Evolutionary conservation across 345 rosid species (phyloP).

Genomic region (Bruguiera parviflora): DNA sequence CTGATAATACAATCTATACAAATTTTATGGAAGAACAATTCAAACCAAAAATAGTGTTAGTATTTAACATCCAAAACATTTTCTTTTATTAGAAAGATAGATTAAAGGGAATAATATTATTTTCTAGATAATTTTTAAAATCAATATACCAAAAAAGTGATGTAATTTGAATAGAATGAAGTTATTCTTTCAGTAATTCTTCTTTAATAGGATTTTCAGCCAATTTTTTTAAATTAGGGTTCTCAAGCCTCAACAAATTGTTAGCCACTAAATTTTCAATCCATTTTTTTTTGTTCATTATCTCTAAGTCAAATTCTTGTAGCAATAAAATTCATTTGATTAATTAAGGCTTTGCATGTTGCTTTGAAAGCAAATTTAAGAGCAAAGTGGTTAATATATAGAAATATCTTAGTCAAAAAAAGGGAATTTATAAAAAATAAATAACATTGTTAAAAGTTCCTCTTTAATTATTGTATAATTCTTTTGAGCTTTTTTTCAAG

Average conservation of each 20-base stretch:
- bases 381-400: background rate
- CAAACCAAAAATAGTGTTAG: background rate
- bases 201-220: background rate
- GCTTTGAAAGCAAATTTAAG: background rate
- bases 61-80: background rate
- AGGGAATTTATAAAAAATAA: background rate
- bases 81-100: background rate
- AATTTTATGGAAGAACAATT: background rate
- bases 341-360: background rate
- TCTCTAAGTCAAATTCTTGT: background rate
- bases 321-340: background rate
- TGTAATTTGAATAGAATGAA: background rate
- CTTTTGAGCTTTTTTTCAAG: background rate
- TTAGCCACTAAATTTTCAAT: background rate
- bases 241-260: background rate
- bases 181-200: background rate
- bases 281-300: background rate
- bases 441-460: background rate
- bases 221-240: background rate
- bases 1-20: background rate
- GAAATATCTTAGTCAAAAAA: background rate
- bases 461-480: background rate
- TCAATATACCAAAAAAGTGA: background rate
- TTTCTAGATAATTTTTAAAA: background rate
- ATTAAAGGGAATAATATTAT: background rate